These are phyloP conservation scores for Beauveria medogensis DNA, from an alignment of 2,329 filamentous ascomycete species.

Conservation along the genomic window DNA sequence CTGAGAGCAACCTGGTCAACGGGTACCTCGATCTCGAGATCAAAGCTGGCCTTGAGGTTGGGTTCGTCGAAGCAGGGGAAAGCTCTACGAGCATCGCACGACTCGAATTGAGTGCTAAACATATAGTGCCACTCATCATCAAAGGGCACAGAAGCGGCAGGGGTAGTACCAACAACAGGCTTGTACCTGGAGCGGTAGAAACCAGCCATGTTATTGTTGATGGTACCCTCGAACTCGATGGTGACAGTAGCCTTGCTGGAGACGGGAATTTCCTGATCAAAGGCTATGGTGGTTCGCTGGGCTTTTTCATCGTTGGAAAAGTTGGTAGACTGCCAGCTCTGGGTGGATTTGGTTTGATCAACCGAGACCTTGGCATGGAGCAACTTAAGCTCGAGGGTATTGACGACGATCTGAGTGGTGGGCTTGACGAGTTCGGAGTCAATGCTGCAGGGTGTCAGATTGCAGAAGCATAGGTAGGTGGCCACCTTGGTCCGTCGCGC, in stretches of 20 bases:
- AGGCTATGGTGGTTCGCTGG: conserved; percentile 74
- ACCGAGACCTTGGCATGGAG: conserved; percentile 53
- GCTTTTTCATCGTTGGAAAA: conserved; percentile 76
- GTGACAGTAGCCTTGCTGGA: conserved; percentile 58
- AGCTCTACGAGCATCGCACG: conserved; percentile 86
- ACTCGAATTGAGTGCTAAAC: conserved; percentile 96
- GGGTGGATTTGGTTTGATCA: conserved; percentile 48
- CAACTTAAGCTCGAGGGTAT: conserved; percentile 77
- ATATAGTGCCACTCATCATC: conserved; percentile 62
- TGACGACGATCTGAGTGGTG: conserved; percentile 72
- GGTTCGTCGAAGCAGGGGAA: conserved; percentile 99
- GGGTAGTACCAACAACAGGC: conserved; percentile 50
- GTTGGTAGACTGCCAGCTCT: conserved; percentile 51
- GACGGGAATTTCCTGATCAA: conserved; percentile 61
- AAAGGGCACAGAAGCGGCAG: conserved; percentile 69
- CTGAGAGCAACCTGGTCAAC: conserved; percentile 81
- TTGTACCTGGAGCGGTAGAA: conserved; percentile 96
- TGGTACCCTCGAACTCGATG: conserved; percentile 69
- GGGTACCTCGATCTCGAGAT: conserved; percentile 86
- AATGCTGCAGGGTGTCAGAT: conserved; percentile 45
- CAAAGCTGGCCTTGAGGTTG: conserved; percentile 92
- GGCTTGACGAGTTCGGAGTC: conserved; percentile 62
- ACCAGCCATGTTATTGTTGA: conserved; percentile 87
- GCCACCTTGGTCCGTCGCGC: not conserved
- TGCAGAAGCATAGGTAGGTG: conserved; percentile 3